Percentiles rank a stretch among this genome's conserved stretches.
Conservation (phyloP, 495 filamentous ascomycete genomes). For the Aspergillus baeticus region DNA sequence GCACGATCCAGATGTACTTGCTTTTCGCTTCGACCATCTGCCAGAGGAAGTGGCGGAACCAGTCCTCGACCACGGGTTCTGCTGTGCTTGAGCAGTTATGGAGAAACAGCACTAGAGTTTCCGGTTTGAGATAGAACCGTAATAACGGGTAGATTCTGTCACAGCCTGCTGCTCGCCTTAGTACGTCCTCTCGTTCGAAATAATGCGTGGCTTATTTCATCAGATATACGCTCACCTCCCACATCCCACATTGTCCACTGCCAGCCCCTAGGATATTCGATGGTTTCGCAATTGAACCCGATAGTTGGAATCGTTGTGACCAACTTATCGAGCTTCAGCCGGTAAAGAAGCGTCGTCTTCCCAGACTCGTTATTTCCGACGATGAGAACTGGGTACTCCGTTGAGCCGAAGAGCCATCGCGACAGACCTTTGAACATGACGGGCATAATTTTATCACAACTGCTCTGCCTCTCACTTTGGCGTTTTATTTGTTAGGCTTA, state of each 20-base stretch:
- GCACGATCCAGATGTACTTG: background rate
- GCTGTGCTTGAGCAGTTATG: background rate
- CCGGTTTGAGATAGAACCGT: background rate
- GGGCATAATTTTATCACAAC: background rate
- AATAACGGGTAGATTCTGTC: slow-evolving; percentile 1
- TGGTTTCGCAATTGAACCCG: slow-evolving; percentile 5
- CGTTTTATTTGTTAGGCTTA: too few species aligned
- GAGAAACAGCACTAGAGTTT: background rate
- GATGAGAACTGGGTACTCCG: slow-evolving; percentile 1
- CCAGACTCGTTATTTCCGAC: background rate
- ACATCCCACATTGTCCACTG: slow-evolving; percentile 10
- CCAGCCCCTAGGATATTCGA: slow-evolving; percentile 5
- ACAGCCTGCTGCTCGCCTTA: background rate
- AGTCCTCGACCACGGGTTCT: background rate
- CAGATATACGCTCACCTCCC: background rate
- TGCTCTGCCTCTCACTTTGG: too few species aligned
- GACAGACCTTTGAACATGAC: slow-evolving; percentile 1
- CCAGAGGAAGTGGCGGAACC: background rate
- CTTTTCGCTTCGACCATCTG: background rate
- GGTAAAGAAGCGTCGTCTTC: slow-evolving; percentile 6
- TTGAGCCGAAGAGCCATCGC: slow-evolving; percentile 1
- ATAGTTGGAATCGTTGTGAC: slow-evolving; percentile 1
- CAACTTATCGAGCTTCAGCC: background rate
- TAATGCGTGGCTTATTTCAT: too few species aligned
- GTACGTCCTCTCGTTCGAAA: too few species aligned